Percentiles rank a stretch among this genome's conserved stretches.
Evolutionary conservation across 1,284 basidiomycete genomes (phyloP).

Genomic region (Ganoderma sinense): DNA sequence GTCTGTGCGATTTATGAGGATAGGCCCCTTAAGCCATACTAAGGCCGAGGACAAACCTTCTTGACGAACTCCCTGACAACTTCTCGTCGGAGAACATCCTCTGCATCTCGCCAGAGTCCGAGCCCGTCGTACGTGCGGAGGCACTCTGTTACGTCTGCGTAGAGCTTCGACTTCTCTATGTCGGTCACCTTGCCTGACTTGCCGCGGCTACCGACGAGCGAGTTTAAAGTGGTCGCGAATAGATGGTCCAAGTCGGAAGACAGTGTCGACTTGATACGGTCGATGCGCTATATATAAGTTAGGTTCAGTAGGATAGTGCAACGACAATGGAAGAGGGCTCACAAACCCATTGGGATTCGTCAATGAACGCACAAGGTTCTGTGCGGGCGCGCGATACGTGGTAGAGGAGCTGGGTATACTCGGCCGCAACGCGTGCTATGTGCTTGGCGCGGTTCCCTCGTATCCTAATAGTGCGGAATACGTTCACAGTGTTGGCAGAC

Average conservation of each 20-base stretch:
- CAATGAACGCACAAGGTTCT: constrained; percentile 80
- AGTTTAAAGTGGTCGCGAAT: constrained; percentile 64
- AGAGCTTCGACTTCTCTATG: constrained; percentile 67
- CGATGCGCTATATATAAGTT: constrained; percentile 66
- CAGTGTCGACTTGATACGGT: constrained; percentile 80
- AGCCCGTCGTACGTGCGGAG: constrained; percentile 85
- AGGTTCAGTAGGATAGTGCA: constrained; percentile 17
- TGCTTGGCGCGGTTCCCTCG: constrained; percentile 81
- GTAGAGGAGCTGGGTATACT: constrained; percentile 94
- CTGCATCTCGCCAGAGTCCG: constrained; percentile 84
- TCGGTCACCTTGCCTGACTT: constrained; percentile 51
- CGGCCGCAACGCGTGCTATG: constrained; percentile 84
- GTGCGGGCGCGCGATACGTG: constrained; percentile 83
- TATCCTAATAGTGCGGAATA: constrained; percentile 46
- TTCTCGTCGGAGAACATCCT: constrained; percentile 79
- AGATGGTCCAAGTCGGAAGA: constrained; percentile 86
- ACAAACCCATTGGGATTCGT: constrained; percentile 88
- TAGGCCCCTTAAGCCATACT: no score
- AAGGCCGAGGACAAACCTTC: constrained; percentile 56
- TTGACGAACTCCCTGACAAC: constrained; percentile 79
- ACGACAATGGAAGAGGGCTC: constrained; percentile 31
- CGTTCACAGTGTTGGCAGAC: neutral
- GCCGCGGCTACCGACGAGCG: constrained; percentile 54
- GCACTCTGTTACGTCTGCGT: constrained; percentile 78
- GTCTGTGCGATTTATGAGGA: constrained; percentile 52